Percentiles rank a stretch among this genome's conserved stretches.
phyloP scores from a whole-genome alignment of 495 filamentous ascomycete species.

The Opeltia flavorubescens region DNA sequence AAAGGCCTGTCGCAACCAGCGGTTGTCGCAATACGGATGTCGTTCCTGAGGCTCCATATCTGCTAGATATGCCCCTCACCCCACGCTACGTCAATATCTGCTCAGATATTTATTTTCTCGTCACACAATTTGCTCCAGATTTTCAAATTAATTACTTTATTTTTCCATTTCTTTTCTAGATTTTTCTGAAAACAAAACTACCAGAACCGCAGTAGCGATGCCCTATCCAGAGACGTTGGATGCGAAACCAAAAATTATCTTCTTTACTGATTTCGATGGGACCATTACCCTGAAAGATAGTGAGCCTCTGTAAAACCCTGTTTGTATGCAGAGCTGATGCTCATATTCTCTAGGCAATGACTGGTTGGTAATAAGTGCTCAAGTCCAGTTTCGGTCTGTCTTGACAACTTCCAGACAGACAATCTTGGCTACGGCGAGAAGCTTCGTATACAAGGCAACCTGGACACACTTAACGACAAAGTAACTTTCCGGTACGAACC shows the following conservation, averaged over 20 bases:
- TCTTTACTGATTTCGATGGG: constrained; percentile 96
- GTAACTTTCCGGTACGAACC: constrained; percentile 51
- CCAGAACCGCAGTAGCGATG: constrained; percentile 13
- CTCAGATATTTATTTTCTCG: too few species aligned
- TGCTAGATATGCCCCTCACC: too few species aligned
- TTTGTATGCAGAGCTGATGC: constrained; percentile 10
- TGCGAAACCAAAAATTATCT: constrained; percentile 69
- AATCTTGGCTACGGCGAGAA: constrained; percentile 68
- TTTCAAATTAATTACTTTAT: too few species aligned
- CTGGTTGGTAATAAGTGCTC: constrained; percentile 43
- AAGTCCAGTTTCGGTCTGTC: neutral
- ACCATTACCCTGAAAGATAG: constrained; percentile 85
- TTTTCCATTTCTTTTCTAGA: too few species aligned
- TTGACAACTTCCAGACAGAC: constrained; percentile 48
- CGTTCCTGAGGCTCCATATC: too few species aligned
- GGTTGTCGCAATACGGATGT: too few species aligned
- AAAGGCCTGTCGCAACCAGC: too few species aligned
- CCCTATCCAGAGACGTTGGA: constrained; percentile 28
- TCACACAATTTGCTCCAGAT: too few species aligned
- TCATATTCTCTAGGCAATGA: constrained; percentile 54
- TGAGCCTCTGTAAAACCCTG: constrained; percentile 21
- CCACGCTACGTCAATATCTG: too few species aligned
- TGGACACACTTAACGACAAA: constrained; percentile 52
- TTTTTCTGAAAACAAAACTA: too few species aligned
- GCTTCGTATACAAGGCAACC: constrained; percentile 50